Evolutionary conservation across 75 land plant species (phyloP), one percentile per base, ranked within the genome.

Genomic region (Isoetes taiwanensis): DNA sequence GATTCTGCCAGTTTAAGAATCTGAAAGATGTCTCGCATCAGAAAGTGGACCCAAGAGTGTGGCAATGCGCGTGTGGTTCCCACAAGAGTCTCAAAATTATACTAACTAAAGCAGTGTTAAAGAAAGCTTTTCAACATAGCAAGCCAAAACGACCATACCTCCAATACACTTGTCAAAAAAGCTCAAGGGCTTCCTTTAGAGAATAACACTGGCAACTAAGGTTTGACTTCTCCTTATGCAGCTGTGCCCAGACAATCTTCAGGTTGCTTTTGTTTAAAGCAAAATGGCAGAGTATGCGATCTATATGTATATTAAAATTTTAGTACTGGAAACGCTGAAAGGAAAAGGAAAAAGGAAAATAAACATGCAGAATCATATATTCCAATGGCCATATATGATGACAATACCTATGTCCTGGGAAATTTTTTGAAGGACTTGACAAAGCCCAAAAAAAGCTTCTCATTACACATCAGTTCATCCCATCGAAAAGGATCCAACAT

Each of bases 401-500:
- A 56, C 16, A 31, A 52, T 53, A 93, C 98, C 98, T 42, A 84
- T 87, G 72, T 87, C 90, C 50, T 84, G 35, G 98, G 98, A 64
- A 93, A 87, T 64, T 86, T 93, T 23, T 77, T 73, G 28, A 93
- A 75, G 41, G 70, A 85, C 54, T 93, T 85, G 23, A 78, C 67
- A 16, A 93, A 66, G 28, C 98, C 98, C 78, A 88, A 87, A 58
- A 81, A 93, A 14, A 93, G 70, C 34, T 77, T 75, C 72, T 87
- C 98, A 41, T 87, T 79, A 62, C 78, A 73, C 69, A 81, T 76
- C 30, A 93, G 42, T 59, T 93, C 98, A 71, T 93, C 98, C 98
- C 87, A 58, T 38, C 46, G 20, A 20, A 11, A 10, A 4, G 60
- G 30, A 43, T 26, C 23, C n/a, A 24, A 24, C n/a, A n/a, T n/a